A percentile compares a stretch with the other conserved stretches of the same genome.
Evolutionary conservation across 225 moss, liverwort and hornwort species (phyloP).

Genomic region (Asterella californica): DNA sequence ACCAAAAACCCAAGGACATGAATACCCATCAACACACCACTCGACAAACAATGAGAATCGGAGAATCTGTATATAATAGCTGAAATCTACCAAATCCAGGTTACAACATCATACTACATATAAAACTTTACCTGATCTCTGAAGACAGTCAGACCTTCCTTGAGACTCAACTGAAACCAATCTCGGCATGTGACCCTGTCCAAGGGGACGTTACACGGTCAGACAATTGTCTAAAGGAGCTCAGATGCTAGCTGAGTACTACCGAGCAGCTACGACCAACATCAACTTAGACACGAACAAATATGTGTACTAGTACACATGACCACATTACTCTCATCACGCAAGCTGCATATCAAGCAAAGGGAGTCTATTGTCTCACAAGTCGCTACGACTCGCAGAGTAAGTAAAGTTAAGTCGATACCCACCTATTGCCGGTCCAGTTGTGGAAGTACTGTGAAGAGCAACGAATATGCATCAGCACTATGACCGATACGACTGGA

Average conservation of each 20-base stretch:
- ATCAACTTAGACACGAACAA: background rate
- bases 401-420: background rate
- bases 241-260: background rate
- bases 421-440: slow-evolving; percentile 93
- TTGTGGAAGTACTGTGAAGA: slow-evolving; percentile 84
- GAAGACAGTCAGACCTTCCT: slow-evolving; percentile 95
- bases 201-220: background rate
- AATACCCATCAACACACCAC: background rate
- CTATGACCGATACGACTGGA: background rate
- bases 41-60: background rate
- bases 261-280: background rate
- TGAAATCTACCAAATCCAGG: background rate
- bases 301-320: background rate
- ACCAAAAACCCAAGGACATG: background rate
- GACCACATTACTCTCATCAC: background rate
- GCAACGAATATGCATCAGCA: slow-evolving; percentile 21
- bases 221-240: background rate
- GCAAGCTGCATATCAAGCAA: too few species aligned
- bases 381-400: too few species aligned
- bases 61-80: background rate
- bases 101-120: background rate
- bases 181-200: slow-evolving; percentile 92
- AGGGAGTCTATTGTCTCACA: too few species aligned
- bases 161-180: slow-evolving; percentile 98
- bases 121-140: slow-evolving; percentile 65